Base-by-base conservation (phyloP, 768 basidiomycete species). In the Obba rivulosa region DNA sequence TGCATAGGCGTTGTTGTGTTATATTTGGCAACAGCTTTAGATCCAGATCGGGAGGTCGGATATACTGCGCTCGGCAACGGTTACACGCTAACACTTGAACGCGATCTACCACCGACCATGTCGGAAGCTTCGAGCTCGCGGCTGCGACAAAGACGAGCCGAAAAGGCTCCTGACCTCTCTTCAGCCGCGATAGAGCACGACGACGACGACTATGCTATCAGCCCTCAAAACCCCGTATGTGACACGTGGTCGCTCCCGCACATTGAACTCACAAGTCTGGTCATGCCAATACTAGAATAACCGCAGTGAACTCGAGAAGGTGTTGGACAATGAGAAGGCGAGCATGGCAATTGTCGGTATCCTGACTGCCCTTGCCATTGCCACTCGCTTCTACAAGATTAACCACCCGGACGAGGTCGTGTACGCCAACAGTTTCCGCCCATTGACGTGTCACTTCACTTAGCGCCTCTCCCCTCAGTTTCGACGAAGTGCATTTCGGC, bases 401-500 rank as follows among this genome's bases (percentile, higher is more conserved):
- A 90, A 85, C 62, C 84, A 90, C 63, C 93, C 92, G 38, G 90
- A 93, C 74, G 87, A 92, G 71, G 92, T 94, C 53, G 92, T 94
- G 90, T 92, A 68, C 63, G 89, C 76, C 25, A 35, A 35, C 25
- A 46, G 41, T 24, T 10, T 22, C 20, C 24, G 10, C 24, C 23
- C 18, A 35, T 3, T 49, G 48, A 35, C 41, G 41, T 34, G 34
- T 25, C 10, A 14, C 34, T 22, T 24, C 38, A 44, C 43, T 18
- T 41, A 38, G 43, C 34, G 16, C 21, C 5, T 35, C 3, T 41
- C 21, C 25, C 44, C 43, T 34, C 57, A 94, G 92, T 41, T 97
- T 97, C 62, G 94, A 97, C 64, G 94, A 98, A 69, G 95, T 97
- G 11, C 95, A 98, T 63, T 98, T 98, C 63, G 95, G 95, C 53